Conservation (phyloP, 2,329 filamentous ascomycete genomes). For the Hypoxylon sp. region DNA sequence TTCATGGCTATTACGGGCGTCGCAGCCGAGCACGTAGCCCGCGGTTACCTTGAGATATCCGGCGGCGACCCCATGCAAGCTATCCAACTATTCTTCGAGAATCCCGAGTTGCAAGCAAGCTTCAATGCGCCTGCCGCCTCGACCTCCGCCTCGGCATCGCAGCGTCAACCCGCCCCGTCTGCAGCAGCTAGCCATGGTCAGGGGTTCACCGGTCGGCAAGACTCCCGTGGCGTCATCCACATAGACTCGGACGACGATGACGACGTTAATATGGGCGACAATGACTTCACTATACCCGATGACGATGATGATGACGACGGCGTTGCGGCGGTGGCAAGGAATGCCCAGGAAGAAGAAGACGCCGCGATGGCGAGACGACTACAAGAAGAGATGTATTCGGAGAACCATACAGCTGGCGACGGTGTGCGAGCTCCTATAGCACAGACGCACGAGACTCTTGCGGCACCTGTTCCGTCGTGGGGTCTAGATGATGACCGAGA, state of each 20-base stretch:
- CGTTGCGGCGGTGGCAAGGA: conserved; percentile 57
- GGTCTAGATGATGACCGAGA: conserved; percentile 67
- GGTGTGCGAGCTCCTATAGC: conserved; percentile 88
- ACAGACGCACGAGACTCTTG: conserved; percentile 89
- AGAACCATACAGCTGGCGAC: conserved; percentile 56
- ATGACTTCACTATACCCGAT: conserved; percentile 46
- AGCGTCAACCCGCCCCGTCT: conserved; percentile 51
- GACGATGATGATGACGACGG: conserved; percentile 52
- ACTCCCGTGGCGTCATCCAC: conserved; percentile 73
- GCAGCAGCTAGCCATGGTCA: conserved; percentile 39
- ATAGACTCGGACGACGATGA: conserved; percentile 82
- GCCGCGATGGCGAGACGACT: conserved; percentile 91
- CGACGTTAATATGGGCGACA: conserved; percentile 58
- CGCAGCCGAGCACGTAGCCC: conserved; percentile 74
- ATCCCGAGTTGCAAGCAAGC: conserved; percentile 74
- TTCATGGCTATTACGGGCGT: conserved; percentile 87
- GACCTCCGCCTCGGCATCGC: conserved; percentile 45
- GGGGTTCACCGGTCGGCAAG: conserved; percentile 58
- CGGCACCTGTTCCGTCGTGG: conserved; percentile 73
- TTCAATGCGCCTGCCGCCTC: conserved; percentile 55
- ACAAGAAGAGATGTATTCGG: conserved; percentile 87
- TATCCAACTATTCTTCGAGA: conserved; percentile 90
- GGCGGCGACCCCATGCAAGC: conserved; percentile 87
- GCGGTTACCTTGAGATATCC: conserved; percentile 86
- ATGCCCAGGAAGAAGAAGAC: conserved; percentile 82